Percentiles rank a stretch among this genome's conserved stretches.
phyloP scores from a whole-genome alignment of 768 basidiomycete species.

The Xerocomellus dryophilus region DNA sequence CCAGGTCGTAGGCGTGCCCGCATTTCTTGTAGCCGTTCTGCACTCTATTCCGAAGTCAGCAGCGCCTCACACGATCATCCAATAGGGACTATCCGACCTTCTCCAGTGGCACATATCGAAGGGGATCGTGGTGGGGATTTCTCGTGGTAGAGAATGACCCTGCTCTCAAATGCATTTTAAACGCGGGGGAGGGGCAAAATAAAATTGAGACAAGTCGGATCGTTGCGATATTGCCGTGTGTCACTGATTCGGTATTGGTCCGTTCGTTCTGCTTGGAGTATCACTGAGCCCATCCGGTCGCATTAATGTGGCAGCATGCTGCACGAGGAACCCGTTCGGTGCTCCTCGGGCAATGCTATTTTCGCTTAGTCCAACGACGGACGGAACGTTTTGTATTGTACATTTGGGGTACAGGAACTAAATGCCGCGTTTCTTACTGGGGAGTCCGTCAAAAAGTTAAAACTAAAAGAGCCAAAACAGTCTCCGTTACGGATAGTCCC shows the following conservation, averaged over 20 bases:
- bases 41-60: constrained; percentile 45
- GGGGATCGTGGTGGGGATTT: constrained; percentile 21
- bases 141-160: neutral
- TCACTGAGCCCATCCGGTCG: constrained; percentile 20
- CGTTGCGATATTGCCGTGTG: constrained; percentile 21
- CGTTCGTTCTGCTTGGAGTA: constrained; percentile 18
- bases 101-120: constrained; percentile 66
- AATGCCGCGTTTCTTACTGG: constrained; percentile 17
- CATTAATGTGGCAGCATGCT: constrained; percentile 22
- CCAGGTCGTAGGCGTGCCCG: constrained; percentile 51
- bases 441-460: constrained; percentile 32
- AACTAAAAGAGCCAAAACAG: constrained; percentile 36
- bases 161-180: constrained; percentile 25
- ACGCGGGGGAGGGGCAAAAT: constrained; percentile 8
- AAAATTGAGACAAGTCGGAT: constrained; percentile 26
- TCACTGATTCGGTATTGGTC: constrained; percentile 26
- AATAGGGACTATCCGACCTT: constrained; percentile 46
- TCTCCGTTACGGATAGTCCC: constrained; percentile 23
- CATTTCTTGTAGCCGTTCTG: constrained; percentile 60
- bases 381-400: constrained; percentile 18
- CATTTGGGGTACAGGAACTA: constrained; percentile 21
- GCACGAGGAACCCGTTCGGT: constrained; percentile 29
- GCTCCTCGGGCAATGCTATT: constrained; percentile 33
- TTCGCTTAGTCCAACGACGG: constrained; percentile 16
- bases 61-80: constrained; percentile 8